Base-by-base conservation (phyloP, 106 monocot genomes). In the Dendrobium officinale region DNA sequence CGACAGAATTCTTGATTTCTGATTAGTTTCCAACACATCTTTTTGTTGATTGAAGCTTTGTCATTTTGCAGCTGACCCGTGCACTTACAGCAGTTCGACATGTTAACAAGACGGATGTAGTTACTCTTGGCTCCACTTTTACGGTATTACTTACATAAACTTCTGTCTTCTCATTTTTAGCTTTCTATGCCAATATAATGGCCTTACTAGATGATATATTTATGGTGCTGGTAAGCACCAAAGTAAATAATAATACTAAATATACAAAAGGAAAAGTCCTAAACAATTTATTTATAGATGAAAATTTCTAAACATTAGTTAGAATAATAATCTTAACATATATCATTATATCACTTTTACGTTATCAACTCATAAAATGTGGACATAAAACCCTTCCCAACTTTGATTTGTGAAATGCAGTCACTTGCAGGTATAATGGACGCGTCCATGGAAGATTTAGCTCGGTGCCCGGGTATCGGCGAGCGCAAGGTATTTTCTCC, bases 401-500 rank as follows among this genome's bases (percentile, higher is more conserved):
- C n/a, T 26, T 61, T 61, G 22, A 26, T 31, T 49, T 88, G 78
- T 80, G 51, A 81, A 47, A 59, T 88, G 80, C 86, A 97, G 97
- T 97, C 97, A 33, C 89, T 97, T 75, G 87, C 97, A 17, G 77
- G 79, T 56, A 84, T 94, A 66, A 97, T 97, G 93, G 89, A 92
- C 88, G 88, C 94, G 79, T 97, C 97, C 72, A 94, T 97, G 97
- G 97, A 97, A 82, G 97, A 97, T 27, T 81, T 97, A 75, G 94
- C 97, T 68, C 89, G 90, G 4, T 97, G 97, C 51, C 97, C 94
- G 33, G 97, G 97, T 51, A 97, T 97, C 75, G 97, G 97, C 56
- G 97, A 97, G 76, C 86, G 86, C 44, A 97, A 97, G 94, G 97
- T 94, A 85, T 37, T 56, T 77, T 70, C 37, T 70, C 15, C 3